Evolutionary conservation across 129 eudicot species (phyloP).

Genomic region (Logfia minima): DNA sequence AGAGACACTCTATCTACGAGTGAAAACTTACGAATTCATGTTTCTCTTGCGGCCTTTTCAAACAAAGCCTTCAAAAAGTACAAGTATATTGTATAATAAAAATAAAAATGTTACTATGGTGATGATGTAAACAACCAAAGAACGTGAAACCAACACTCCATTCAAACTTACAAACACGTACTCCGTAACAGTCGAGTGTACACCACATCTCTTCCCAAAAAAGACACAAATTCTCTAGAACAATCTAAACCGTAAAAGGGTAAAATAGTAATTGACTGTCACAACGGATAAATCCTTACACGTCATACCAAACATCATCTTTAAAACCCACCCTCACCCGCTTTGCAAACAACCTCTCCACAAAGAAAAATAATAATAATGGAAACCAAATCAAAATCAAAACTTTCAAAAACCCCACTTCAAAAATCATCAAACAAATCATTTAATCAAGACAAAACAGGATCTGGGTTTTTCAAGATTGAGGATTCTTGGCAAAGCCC

Average conservation of each 20-base stretch:
- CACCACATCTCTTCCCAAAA: not conserved
- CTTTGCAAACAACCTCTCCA: slow-evolving; percentile 5
- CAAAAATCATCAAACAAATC: slow-evolving; percentile 20
- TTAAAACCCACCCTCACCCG: not conserved
- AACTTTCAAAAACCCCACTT: slow-evolving; percentile 1
- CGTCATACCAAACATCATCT: slow-evolving; percentile 18
- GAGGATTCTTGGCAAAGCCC: slow-evolving; percentile 28
- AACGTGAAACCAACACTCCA: not conserved
- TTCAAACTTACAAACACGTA: not conserved
- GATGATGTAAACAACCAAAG: not conserved
- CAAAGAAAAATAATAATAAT: not conserved
- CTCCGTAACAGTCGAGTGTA: not conserved
- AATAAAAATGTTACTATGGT: too few species aligned
- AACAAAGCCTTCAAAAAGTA: too few species aligned
- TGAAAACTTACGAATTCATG: too few species aligned
- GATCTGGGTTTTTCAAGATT: slow-evolving; percentile 30
- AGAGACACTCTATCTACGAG: too few species aligned
- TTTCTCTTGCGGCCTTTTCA: too few species aligned
- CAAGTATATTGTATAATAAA: too few species aligned
- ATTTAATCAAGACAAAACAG: not conserved
- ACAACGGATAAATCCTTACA: not conserved
- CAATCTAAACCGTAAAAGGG: slow-evolving; percentile 7
- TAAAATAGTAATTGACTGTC: not conserved
- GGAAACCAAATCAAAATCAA: slow-evolving; percentile 17
- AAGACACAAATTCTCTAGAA: slow-evolving; percentile 1